Conservation (phyloP, 2,329 filamentous ascomycete genomes). For the Colletotrichum chrysophilum region DNA sequence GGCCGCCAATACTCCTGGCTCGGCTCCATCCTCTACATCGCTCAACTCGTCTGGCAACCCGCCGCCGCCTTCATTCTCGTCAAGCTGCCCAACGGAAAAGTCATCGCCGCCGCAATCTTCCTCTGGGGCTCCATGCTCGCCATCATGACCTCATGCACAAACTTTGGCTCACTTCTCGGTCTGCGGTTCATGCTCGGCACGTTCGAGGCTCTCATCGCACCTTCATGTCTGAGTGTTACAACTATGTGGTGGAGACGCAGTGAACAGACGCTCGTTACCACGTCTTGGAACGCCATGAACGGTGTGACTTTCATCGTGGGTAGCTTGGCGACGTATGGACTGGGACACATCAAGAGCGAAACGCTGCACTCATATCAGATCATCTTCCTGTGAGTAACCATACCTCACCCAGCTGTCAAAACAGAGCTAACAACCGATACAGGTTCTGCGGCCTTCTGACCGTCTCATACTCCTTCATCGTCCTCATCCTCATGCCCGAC, state of each 20-base stretch:
- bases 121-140: slow-evolving; percentile 28
- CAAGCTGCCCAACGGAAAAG: slow-evolving; percentile 29
- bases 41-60: slow-evolving; percentile 30
- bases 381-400: slow-evolving; percentile 23
- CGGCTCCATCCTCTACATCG: slow-evolving; percentile 42
- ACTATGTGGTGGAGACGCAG: slow-evolving; percentile 60
- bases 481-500: slow-evolving; percentile 65
- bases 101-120: slow-evolving; percentile 26
- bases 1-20: slow-evolving; percentile 70
- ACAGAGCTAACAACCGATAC: fast-evolving
- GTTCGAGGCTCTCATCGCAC: slow-evolving; percentile 55
- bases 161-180: slow-evolving; percentile 50
- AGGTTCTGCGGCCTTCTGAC: slow-evolving; percentile 42
- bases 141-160: slow-evolving; percentile 54
- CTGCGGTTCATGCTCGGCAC: slow-evolving; percentile 50
- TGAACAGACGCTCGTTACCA: slow-evolving; percentile 55
- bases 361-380: slow-evolving; percentile 25
- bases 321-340: slow-evolving; percentile 34
- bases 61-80: slow-evolving; percentile 27
- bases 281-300: slow-evolving; percentile 59
- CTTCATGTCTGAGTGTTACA: slow-evolving; percentile 57
- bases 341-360: slow-evolving; percentile 31
- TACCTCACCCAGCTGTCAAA: fast-evolving
- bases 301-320: slow-evolving; percentile 55
- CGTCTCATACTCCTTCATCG: slow-evolving; percentile 49